These are phyloP conservation scores for Puccinia coronata DNA, from an alignment of 1,284 basidiomycete genomes.

Conservation along the genomic window DNA sequence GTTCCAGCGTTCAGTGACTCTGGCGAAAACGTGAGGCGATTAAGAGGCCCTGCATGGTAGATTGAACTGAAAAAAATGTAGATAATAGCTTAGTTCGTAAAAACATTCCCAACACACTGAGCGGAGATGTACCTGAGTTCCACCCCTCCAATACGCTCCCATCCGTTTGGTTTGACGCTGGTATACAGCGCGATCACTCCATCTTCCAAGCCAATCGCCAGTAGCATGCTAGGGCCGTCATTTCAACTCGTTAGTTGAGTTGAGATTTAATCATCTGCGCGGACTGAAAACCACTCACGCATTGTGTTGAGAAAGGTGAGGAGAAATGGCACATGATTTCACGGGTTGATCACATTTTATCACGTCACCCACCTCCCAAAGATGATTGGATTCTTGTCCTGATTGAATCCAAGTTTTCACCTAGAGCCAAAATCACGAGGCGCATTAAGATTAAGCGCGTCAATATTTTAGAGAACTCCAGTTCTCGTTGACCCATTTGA, in stretches of 20 bases:
- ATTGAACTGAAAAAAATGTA: constrained; percentile 2
- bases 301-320: background rate
- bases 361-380: constrained; percentile 19
- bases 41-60: constrained; percentile 17
- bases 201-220: constrained; percentile 44
- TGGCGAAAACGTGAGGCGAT: constrained; percentile 34
- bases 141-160: constrained; percentile 16
- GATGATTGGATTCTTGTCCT: background rate
- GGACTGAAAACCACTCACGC: constrained; percentile 6
- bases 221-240: constrained; percentile 22
- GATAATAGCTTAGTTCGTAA: background rate
- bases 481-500: constrained; percentile 52
- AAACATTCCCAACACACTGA: background rate
- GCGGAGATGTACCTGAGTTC: constrained; percentile 1
- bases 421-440: background rate
- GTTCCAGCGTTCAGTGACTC: background rate
- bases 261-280: background rate
- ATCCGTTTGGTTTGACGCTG: background rate
- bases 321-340: constrained; percentile 26
- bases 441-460: background rate
- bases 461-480: background rate
- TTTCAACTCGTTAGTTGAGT: background rate
- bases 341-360: constrained; percentile 38
- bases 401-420: constrained; percentile 39
- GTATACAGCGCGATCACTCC: constrained; percentile 32